These are phyloP conservation scores for Fusarium compactum DNA, from an alignment of 2,329 filamentous ascomycete species.

Conservation along the genomic window DNA sequence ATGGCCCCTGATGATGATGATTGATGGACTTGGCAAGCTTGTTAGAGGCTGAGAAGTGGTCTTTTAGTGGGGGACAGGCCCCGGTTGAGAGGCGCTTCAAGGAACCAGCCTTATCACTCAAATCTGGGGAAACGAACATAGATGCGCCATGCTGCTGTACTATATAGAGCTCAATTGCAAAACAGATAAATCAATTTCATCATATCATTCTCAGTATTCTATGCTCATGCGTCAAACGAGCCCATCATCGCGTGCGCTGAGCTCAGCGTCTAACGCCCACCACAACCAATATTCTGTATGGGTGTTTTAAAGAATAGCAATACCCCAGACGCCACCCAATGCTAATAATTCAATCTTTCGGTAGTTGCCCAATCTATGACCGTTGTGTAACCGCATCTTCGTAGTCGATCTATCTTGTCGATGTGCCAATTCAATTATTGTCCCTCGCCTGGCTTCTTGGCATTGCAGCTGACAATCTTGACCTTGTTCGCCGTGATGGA, in stretches of 20 bases:
- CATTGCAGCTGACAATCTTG: constrained; percentile 98
- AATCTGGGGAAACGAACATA: constrained; percentile 37
- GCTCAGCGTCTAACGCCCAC: neutral
- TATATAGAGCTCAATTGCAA: neutral
- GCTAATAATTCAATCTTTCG: constrained; percentile 34
- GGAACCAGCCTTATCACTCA: constrained; percentile 3
- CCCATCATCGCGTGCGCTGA: neutral
- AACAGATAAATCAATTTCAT: neutral
- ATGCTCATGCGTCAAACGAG: constrained; percentile 1
- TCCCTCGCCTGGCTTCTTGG: constrained; percentile 72
- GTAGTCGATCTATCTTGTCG: neutral
- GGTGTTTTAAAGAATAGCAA: constrained; percentile 15
- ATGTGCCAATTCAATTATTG: constrained; percentile 15
- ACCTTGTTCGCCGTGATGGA: constrained; percentile 88
- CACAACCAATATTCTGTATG: constrained; percentile 18
- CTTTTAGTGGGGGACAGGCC: constrained; percentile 36
- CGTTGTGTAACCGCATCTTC: neutral
- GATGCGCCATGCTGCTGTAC: neutral
- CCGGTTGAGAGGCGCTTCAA: constrained; percentile 17
- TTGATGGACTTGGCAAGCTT: constrained; percentile 31
- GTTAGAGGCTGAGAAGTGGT: constrained; percentile 28
- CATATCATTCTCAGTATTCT: constrained; percentile 18
- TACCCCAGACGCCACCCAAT: constrained; percentile 46
- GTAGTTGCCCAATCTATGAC: constrained; percentile 38
- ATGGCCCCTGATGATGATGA: constrained; percentile 31